Evolutionary conservation across 1,284 basidiomycete genomes (phyloP).

Genomic region (Irpex sp.): DNA sequence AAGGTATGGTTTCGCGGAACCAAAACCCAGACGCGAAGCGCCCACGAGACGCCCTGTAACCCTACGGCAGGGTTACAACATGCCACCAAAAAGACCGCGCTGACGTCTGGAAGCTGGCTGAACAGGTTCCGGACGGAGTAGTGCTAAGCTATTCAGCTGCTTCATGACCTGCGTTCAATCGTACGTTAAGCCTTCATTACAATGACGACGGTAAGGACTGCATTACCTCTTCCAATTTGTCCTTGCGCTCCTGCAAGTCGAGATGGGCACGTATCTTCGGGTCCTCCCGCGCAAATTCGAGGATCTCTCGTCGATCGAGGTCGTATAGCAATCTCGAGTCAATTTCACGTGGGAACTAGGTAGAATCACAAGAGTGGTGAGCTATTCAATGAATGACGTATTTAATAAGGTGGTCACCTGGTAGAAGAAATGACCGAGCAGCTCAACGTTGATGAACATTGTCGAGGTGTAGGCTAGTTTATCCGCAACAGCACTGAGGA

Average conservation of each 20-base stretch:
- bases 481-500: conserved; percentile 95
- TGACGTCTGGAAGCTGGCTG: conserved; percentile 65
- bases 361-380: conserved; percentile 3
- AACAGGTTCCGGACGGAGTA: conserved; percentile 68
- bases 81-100: conserved; percentile 71
- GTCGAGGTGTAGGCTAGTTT: conserved; percentile 95
- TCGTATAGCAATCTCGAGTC: conserved; percentile 94
- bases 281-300: conserved; percentile 93
- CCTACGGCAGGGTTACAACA: no score
- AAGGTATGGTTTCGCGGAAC: no score
- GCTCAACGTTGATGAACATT: conserved; percentile 98
- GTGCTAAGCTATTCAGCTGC: conserved; percentile 82
- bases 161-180: conserved; percentile 70
- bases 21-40: no score
- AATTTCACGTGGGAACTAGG: conserved; percentile 93
- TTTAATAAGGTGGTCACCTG: conserved; percentile 47
- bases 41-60: no score
- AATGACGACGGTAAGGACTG: background rate
- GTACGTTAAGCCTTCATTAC: background rate
- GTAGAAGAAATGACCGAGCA: conserved; percentile 98
- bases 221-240: conserved; percentile 91
- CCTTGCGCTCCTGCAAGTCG: conserved; percentile 95
- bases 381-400: background rate
- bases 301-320: conserved; percentile 82
- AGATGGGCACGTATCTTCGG: conserved; percentile 83